These are phyloP conservation scores for Solanum virginianum DNA, from an alignment of 257 asterid species.

Conservation along the genomic window DNA sequence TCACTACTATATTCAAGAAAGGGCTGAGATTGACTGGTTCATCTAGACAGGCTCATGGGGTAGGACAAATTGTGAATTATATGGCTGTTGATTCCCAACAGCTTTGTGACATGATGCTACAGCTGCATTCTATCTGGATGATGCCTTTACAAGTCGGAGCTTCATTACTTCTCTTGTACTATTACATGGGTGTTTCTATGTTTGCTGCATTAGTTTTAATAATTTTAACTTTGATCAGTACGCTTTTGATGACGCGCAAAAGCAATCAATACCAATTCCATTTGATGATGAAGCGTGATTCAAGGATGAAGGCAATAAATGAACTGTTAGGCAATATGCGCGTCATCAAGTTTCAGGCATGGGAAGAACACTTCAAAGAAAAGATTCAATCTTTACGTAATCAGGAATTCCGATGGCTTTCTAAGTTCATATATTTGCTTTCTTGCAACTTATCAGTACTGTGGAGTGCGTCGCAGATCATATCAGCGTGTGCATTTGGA, in stretches of 20 bases:
- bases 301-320: slow-evolving; percentile 53
- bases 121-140: slow-evolving; percentile 50
- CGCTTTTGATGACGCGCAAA: slow-evolving; percentile 10
- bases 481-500: slow-evolving; percentile 38
- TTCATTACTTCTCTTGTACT: slow-evolving; percentile 36
- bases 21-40: slow-evolving; percentile 47
- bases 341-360: slow-evolving; percentile 67
- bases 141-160: slow-evolving; percentile 51
- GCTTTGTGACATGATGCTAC: slow-evolving; percentile 44
- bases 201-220: slow-evolving; percentile 26
- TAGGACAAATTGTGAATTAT: slow-evolving; percentile 67
- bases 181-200: slow-evolving; percentile 32
- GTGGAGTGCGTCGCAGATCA: slow-evolving; percentile 34
- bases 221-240: slow-evolving; percentile 11
- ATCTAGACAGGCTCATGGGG: slow-evolving; percentile 60
- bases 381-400: slow-evolving; percentile 31
- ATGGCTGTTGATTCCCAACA: slow-evolving; percentile 72
- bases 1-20: slow-evolving; percentile 42
- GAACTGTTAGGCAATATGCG: slow-evolving; percentile 54
- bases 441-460: slow-evolving; percentile 24
- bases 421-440: slow-evolving; percentile 30
- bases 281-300: slow-evolving; percentile 42
- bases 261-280: slow-evolving; percentile 33
- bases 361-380: slow-evolving; percentile 57
- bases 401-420: slow-evolving; percentile 40